These are phyloP conservation scores for Halteria grandinella DNA, from an alignment of 73 alveolate species.

Conservation along the genomic window DNA sequence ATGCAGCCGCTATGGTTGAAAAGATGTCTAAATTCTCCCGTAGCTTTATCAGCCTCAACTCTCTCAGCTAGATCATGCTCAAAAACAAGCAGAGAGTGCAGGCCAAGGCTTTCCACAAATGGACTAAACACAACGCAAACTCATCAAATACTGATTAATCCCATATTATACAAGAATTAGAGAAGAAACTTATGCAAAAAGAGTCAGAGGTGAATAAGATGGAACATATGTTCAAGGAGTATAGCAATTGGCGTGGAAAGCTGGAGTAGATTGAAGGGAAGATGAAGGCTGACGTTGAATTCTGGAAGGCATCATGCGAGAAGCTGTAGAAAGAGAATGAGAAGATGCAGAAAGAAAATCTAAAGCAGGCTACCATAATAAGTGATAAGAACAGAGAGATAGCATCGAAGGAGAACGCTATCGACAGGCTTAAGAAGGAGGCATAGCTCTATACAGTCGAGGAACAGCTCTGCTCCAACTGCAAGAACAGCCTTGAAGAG, in stretches of 20 bases:
- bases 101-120: conserved; percentile 40
- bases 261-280: conserved; percentile 52
- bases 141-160: neutral
- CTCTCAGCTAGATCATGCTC: conserved; percentile 10
- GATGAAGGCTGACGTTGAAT: conserved; percentile 37
- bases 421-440: conserved; percentile 5
- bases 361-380: neutral
- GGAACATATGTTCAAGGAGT: conserved; percentile 52
- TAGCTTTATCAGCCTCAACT: conserved; percentile 39
- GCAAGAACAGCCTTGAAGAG: conserved; percentile 67
- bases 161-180: neutral
- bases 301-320: conserved; percentile 21
- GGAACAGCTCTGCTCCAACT: conserved; percentile 49
- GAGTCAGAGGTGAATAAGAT: conserved; percentile 16
- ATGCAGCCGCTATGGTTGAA: conserved; percentile 66
- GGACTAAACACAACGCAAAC: conserved; percentile 17
- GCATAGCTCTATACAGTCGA: conserved; percentile 27
- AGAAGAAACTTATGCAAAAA: conserved; percentile 3
- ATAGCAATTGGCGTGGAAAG: conserved; percentile 34
- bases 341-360: conserved; percentile 45
- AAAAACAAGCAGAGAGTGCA: conserved; percentile 29
- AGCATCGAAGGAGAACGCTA: neutral
- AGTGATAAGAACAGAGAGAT: conserved; percentile 11
- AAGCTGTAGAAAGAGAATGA: conserved; percentile 48
- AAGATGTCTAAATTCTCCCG: conserved; percentile 67